Base-by-base conservation (phyloP, 805 yeast species). In the Cyberlindnera bimundalis region DNA sequence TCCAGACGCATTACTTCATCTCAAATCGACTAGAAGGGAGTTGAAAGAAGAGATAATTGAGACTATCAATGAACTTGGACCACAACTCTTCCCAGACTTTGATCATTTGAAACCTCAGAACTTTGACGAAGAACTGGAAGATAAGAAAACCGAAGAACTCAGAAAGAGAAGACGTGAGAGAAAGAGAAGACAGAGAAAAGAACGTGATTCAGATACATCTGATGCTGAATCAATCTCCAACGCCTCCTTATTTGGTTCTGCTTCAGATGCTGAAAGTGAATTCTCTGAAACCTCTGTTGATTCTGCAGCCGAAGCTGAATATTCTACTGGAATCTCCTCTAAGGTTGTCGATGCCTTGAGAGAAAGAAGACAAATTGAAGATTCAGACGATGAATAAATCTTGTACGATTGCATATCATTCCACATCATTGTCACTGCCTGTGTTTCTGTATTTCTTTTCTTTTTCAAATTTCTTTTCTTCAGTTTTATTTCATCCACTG, bases 71-170 rank as follows among this genome's bases (percentile, higher is more conserved):
- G 78, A 74, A 32, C 74, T 81, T 43, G 98, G 97, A 0, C 93
- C 95, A 5, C 76, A 81, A 55, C 62, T 93, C 40, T 90, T 80
- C 71, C 91, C 96, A 5, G 96, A 90, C 63, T 85, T 90, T 58
- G 82, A 82, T 39, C 61, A 58, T 32, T 59, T 64, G 30, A 55
- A 57, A n/a, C 46, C 54, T 21, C 37, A 40, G 33, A 52, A 58
- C 31, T 41, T 53, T 28, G 53, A 53, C 39, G 69, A 63, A 40
- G 52, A 48, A 5, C 55, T 58, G 21, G 68, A 65, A 34, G 69
- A 65, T 33, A 43, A 53, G 39, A 64, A 60, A 49, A 65, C 69
- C 3, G 54, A 56, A 19, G 68, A 62, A 33, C 46, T 66, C 40
- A 66, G 59, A 50, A 58, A 63, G 43, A 62, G 68, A 55, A 62